A percentile compares a stretch with the other conserved stretches of the same genome.
phyloP scores from a whole-genome alignment of 1,284 basidiomycete species.

The Sparassis latifolia region DNA sequence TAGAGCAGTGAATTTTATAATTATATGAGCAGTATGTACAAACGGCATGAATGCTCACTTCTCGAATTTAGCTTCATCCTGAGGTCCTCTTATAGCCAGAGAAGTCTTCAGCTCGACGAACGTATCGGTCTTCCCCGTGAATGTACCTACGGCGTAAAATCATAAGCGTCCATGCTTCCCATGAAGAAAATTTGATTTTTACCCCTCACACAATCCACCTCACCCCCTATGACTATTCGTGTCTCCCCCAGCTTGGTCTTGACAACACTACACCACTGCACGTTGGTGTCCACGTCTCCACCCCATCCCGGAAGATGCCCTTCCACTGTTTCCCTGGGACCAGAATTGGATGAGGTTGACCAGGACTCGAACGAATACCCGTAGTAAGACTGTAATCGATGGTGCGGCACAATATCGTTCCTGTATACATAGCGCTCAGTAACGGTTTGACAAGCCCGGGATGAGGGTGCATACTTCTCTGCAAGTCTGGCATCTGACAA shows the following conservation, averaged over 20 bases:
- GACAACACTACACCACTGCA: constrained; percentile 94
- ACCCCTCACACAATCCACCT: constrained; percentile 92
- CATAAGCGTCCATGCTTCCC: neutral
- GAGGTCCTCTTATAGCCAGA: constrained; percentile 60
- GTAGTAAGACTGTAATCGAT: constrained; percentile 61
- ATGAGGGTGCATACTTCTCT: constrained; percentile 47
- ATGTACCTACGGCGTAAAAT: constrained; percentile 36
- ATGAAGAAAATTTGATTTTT: constrained; percentile 11
- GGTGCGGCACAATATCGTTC: constrained; percentile 52
- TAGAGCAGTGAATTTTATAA: neutral
- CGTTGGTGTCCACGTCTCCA: constrained; percentile 87
- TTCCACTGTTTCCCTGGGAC: constrained; percentile 16
- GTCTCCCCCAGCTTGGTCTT: constrained; percentile 81
- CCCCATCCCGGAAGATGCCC: constrained; percentile 59
- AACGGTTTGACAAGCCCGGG: no score
- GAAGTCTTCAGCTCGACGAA: constrained; percentile 95
- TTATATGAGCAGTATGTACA: neutral
- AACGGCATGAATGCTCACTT: constrained; percentile 43
- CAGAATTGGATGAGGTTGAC: constrained; percentile 50
- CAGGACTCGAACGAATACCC: constrained; percentile 87
- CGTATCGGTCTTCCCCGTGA: constrained; percentile 51
- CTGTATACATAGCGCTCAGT: constrained; percentile 28
- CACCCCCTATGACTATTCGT: constrained; percentile 86
- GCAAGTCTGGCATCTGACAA: constrained; percentile 45
- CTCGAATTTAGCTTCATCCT: constrained; percentile 77